A percentile compares a stretch with the other conserved stretches of the same genome.
These are phyloP conservation scores for Phoma sp. DNA, from an alignment of 2,329 filamentous ascomycete genomes.

Conservation along the genomic window DNA sequence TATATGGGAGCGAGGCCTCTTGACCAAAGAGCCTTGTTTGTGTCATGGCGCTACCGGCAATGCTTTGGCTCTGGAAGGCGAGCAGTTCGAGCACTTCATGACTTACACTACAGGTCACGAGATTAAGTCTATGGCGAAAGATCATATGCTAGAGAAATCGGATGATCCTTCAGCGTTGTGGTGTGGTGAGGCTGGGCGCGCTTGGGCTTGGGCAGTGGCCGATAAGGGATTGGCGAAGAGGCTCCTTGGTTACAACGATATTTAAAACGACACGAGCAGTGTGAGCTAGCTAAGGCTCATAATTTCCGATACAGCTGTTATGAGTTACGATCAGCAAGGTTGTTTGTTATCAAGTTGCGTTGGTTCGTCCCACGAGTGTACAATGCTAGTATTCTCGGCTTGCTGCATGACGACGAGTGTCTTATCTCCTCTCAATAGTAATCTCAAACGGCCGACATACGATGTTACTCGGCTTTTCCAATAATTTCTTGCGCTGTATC, in stretches of 20 bases:
- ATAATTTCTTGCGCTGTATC: not conserved
- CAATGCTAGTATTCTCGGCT: slow-evolving; percentile 10
- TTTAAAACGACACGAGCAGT: slow-evolving; percentile 34
- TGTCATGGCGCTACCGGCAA: slow-evolving; percentile 72
- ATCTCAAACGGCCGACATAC: not conserved
- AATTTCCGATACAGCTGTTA: slow-evolving; percentile 31
- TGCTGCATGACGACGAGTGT: slow-evolving; percentile 10
- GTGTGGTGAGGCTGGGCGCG: slow-evolving; percentile 57
- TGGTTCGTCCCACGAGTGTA: slow-evolving; percentile 1
- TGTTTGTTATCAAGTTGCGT: not conserved
- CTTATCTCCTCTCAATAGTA: not conserved
- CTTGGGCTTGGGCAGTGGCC: slow-evolving; percentile 57
- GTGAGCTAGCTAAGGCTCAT: not conserved
- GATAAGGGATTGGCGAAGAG: slow-evolving; percentile 55
- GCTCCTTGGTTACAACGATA: slow-evolving; percentile 59
- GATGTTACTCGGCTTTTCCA: not conserved
- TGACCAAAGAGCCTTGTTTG: slow-evolving; percentile 69
- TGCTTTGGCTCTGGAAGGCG: slow-evolving; percentile 61
- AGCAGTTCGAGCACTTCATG: slow-evolving; percentile 63
- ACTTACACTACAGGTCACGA: slow-evolving; percentile 63
- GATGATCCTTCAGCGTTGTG: slow-evolving; percentile 59
- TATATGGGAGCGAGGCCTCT: slow-evolving; percentile 63
- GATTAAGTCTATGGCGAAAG: slow-evolving; percentile 60
- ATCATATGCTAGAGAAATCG: slow-evolving; percentile 59
- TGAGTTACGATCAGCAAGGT: slow-evolving; percentile 14